These are phyloP conservation scores for Sporothrix brunneoviolacea DNA, from an alignment of 2,329 filamentous ascomycete species.

Conservation along the genomic window DNA sequence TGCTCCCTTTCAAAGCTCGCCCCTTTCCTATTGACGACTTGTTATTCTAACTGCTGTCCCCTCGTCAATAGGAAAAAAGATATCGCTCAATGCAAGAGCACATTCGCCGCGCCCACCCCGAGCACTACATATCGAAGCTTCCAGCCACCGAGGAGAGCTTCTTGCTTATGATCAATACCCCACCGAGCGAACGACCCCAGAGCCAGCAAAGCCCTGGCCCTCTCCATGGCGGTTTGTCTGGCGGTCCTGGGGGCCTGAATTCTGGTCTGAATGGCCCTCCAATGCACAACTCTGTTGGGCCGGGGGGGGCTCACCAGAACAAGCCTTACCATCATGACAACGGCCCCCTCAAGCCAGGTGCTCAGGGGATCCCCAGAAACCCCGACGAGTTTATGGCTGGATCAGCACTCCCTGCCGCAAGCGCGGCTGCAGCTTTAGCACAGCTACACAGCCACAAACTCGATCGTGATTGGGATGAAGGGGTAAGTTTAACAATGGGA, in stretches of 20 bases:
- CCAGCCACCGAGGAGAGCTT: constrained; percentile 98
- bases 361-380: constrained; percentile 61
- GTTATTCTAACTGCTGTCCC: neutral
- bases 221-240: constrained; percentile 17
- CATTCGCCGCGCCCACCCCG: constrained; percentile 91
- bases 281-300: neutral
- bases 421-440: constrained; percentile 78
- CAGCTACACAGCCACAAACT: constrained; percentile 73
- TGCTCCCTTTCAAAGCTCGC: too few relatives aligned
- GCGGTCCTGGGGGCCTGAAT: constrained; percentile 3
- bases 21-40: too few relatives aligned
- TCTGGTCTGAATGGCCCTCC: constrained; percentile 3
- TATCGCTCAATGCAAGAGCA: constrained; percentile 99
- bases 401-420: constrained; percentile 60
- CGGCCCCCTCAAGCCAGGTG: constrained; percentile 58
- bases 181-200: constrained; percentile 46
- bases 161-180: constrained; percentile 87
- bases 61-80: constrained; percentile 28
- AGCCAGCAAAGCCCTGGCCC: constrained; percentile 29
- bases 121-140: constrained; percentile 96
- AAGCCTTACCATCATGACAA: constrained; percentile 56
- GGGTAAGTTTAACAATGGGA: constrained; percentile 36
- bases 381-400: constrained; percentile 62
- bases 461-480: constrained; percentile 71
- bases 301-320: constrained; percentile 19